phyloP scores from a whole-genome alignment of 2,329 filamentous ascomycete genomes.

The Onygenales sp. region DNA sequence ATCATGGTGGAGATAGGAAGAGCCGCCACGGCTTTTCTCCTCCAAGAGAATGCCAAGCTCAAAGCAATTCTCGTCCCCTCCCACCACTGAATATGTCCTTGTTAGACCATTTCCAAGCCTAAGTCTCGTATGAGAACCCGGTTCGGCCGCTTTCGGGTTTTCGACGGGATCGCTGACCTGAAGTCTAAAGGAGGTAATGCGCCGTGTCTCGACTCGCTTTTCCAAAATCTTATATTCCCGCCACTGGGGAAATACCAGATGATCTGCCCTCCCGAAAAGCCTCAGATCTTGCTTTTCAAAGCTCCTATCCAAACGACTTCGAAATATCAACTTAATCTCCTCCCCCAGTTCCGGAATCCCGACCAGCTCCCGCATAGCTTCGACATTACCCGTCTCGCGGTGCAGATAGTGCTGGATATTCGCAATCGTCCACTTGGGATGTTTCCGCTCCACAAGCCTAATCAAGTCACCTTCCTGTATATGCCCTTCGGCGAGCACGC shows the following conservation, averaged over 20 bases:
- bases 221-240: not conserved
- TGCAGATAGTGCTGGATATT: slow-evolving; percentile 55
- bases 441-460: slow-evolving; percentile 43
- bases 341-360: slow-evolving; percentile 36
- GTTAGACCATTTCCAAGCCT: slow-evolving; percentile 48
- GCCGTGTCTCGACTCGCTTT: not conserved
- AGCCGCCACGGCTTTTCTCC: slow-evolving; percentile 49
- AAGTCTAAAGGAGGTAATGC: not conserved
- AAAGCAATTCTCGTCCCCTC: slow-evolving; percentile 41
- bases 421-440: slow-evolving; percentile 55
- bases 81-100: slow-evolving; percentile 53
- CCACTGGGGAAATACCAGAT: not conserved
- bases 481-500: slow-evolving; percentile 47
- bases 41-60: slow-evolving; percentile 52
- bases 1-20: slow-evolving; percentile 46
- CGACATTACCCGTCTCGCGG: slow-evolving; percentile 40
- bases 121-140: slow-evolving; percentile 49
- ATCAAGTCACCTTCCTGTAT: slow-evolving; percentile 51
- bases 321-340: slow-evolving; percentile 44
- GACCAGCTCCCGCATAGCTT: slow-evolving; percentile 33
- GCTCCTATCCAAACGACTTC: slow-evolving; percentile 42
- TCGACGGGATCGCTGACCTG: not conserved
- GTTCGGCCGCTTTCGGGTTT: slow-evolving; percentile 8
- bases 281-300: slow-evolving; percentile 5
- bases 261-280: not conserved